Evolutionary conservation across 2,329 filamentous ascomycete species (phyloP).

Genomic region (Ascochyta koolunga): DNA sequence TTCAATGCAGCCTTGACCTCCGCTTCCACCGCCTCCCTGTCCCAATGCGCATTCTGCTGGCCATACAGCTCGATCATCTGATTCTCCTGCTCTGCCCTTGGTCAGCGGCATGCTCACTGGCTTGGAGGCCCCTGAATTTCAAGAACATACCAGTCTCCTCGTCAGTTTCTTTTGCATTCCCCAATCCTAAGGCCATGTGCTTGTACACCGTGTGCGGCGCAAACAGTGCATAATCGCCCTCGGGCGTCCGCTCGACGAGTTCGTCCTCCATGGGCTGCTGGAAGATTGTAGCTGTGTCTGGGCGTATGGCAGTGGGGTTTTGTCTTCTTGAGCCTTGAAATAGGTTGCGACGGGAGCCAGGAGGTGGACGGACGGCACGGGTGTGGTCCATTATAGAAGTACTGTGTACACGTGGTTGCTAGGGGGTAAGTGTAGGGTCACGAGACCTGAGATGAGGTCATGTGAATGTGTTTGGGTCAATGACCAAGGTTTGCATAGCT

Average conservation of each 20-base stretch:
- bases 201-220: constrained; percentile 34
- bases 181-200: constrained; percentile 28
- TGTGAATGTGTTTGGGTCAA: background rate
- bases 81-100: constrained; percentile 38
- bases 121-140: background rate
- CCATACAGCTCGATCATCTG: constrained; percentile 43
- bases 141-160: constrained; percentile 39
- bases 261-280: constrained; percentile 44
- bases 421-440: background rate
- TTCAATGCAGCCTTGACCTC: constrained; percentile 59
- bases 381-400: constrained; percentile 16
- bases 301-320: constrained; percentile 27
- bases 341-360: constrained; percentile 37
- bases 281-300: constrained; percentile 28
- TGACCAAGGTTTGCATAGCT: background rate
- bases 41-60: constrained; percentile 39
- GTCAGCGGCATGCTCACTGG: background rate
- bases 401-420: background rate
- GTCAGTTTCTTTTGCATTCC: constrained; percentile 27
- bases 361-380: constrained; percentile 36
- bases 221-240: constrained; percentile 54
- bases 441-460: background rate
- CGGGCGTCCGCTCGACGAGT: constrained; percentile 57
- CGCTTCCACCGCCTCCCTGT: constrained; percentile 31
- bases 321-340: constrained; percentile 36